Evolutionary conservation across 2,329 filamentous ascomycete genomes (phyloP), one percentile per base, ranked within the genome.

Genomic region (Fusarium verticillioides): DNA sequence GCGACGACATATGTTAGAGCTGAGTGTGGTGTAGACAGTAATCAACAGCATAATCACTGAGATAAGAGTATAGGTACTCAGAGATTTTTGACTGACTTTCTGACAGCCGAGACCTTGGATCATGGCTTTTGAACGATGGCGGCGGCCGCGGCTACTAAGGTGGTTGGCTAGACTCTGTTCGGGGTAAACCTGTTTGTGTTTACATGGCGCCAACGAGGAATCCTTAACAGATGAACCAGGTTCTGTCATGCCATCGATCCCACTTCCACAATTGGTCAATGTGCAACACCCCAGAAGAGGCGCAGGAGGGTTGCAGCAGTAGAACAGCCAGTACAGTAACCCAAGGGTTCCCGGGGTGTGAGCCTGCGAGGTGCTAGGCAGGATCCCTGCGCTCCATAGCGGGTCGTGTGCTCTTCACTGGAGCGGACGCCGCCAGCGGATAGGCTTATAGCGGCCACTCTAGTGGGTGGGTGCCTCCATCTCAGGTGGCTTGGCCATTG

Each of bases 401-500:
- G 68, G 67, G 67, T 68, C 67, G 53, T 63, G 54, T 63, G 64
- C 64, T 60, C 61, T 59, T 50, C 64, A 61, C 63, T 70, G 65
- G 65, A 60, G 66, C 71, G 65, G 66, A 69, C 73, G 70, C 64
- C 74, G 74, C 66, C 75, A 77, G 74, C 73, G 75, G 75, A 77
- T 72, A 73, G 52, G 63, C 70, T 70, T 66, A 64, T 76, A 77
- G 76, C 73, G 75, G 76, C 65, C 73, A 63, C 61, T 71, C 50
- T 63, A 68, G 72, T 69, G 75, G 61, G 72, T 74, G 72, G 74
- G 74, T 58, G 66, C 68, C 58, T 64, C 64, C 74, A 65, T 58
- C 65, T 72, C 69, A 77, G 77, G 77, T 76, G 78, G 74, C 76
- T 74, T 79, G 78, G 72, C 77, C 66, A 83, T 83, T 83, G 81